phyloP scores from a whole-genome alignment of 306 rosid genomes.

The Lathyrus sativus region DNA sequence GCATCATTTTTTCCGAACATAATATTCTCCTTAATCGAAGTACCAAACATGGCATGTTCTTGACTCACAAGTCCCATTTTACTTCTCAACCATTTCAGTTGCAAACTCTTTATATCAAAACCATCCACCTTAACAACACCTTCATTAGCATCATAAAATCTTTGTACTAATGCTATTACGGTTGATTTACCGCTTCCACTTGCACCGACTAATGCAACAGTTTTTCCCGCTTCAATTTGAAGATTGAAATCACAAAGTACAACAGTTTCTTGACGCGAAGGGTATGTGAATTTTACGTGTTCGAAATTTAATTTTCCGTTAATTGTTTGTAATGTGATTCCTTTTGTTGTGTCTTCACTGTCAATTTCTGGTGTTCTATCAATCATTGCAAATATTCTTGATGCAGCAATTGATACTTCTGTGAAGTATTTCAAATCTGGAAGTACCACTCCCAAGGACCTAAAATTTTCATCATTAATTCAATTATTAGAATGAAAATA shows the following conservation, averaged over 20 bases:
- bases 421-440: constrained; percentile 93
- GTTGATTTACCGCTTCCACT: constrained; percentile 98
- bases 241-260: constrained; percentile 78
- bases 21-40: constrained; percentile 80
- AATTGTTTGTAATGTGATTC: constrained; percentile 52
- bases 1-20: constrained; percentile 92
- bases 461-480: constrained; percentile 31
- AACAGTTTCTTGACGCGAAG: constrained; percentile 69
- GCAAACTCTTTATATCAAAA: constrained; percentile 64
- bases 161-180: constrained; percentile 75
- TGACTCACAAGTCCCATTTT: constrained; percentile 96
- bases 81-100: constrained; percentile 78
- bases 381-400: constrained; percentile 67
- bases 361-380: constrained; percentile 71
- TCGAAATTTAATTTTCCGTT: constrained; percentile 69
- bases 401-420: constrained; percentile 79
- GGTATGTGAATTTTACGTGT: constrained; percentile 72
- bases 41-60: constrained; percentile 95
- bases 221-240: constrained; percentile 75
- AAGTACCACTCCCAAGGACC: constrained; percentile 91
- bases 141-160: constrained; percentile 77
- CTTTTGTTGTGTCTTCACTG: constrained; percentile 62
- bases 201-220: constrained; percentile 89
- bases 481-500: background rate
- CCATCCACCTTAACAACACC: constrained; percentile 76